Conservation (phyloP, 352 stramenopile species). For the Phytopythium oedochilum region DNA sequence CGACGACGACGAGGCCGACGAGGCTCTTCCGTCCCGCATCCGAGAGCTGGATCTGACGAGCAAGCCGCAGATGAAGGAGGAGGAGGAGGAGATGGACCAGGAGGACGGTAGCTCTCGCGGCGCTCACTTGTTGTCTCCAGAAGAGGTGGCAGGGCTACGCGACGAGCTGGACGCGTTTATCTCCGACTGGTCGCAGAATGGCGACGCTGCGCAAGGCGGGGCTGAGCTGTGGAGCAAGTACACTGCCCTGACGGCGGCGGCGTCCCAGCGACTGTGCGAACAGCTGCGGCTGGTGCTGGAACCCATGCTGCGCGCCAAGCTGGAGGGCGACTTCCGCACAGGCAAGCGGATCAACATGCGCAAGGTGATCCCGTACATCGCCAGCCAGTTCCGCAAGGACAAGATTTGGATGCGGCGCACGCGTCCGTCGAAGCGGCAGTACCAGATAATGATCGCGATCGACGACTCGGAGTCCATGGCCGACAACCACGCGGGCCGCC, state of each 20-base stretch:
- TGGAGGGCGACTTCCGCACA: conserved; percentile 98
- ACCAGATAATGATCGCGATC: conserved; percentile 98
- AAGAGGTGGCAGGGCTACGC: conserved; percentile 71
- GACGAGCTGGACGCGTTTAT: conserved; percentile 81
- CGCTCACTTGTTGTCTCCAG: conserved; percentile 35
- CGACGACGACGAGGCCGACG: conserved; percentile 26
- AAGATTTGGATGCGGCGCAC: conserved; percentile 99
- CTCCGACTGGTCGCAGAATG: conserved; percentile 45
- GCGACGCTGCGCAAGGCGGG: conserved; percentile 34
- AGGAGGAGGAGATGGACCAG: conserved; percentile 31
- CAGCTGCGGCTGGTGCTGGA: conserved; percentile 98
- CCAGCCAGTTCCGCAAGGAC: conserved; percentile 99
- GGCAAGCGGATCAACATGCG: conserved; percentile 99
- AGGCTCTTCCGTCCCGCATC: conserved; percentile 21
- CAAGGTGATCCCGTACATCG: conserved; percentile 99
- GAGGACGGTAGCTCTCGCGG: conserved; percentile 26
- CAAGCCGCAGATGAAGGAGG: conserved; percentile 11
- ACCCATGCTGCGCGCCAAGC: conserved; percentile 95
- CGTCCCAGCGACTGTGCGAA: conserved; percentile 96
- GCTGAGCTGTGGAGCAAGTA: conserved; percentile 92
- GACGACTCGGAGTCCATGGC: conserved; percentile 99
- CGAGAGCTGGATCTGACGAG: conserved; percentile 34
- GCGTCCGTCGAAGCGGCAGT: conserved; percentile 97
- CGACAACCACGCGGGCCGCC: conserved; percentile 93
- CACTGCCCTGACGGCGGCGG: conserved; percentile 87